Conservation (phyloP, 2,329 filamentous ascomycete genomes). For the Pestalotiopsis sp. region DNA sequence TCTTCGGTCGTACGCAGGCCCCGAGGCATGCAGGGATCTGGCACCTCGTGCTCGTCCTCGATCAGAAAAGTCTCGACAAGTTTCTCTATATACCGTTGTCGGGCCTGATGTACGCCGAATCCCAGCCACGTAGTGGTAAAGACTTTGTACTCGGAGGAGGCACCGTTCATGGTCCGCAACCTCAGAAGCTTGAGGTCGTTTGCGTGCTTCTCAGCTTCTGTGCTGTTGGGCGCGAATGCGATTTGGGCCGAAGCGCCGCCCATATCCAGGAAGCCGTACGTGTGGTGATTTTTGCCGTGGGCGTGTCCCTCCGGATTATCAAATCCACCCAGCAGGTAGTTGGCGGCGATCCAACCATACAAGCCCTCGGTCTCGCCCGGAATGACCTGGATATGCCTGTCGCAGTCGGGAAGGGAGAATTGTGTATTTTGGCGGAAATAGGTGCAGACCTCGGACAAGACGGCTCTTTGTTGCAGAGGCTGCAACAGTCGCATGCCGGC, state of each 20-base stretch:
- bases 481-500: slow-evolving; percentile 91
- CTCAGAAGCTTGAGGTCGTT: slow-evolving; percentile 87
- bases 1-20: slow-evolving; percentile 74
- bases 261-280: slow-evolving; percentile 98
- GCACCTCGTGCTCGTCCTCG: slow-evolving; percentile 65
- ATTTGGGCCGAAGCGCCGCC: slow-evolving; percentile 97
- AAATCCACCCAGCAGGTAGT: slow-evolving; percentile 92
- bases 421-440: slow-evolving; percentile 77
- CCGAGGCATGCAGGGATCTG: slow-evolving; percentile 87
- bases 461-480: slow-evolving; percentile 68
- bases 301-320: slow-evolving; percentile 73
- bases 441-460: slow-evolving; percentile 79
- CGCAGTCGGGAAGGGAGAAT: slow-evolving; percentile 90
- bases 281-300: slow-evolving; percentile 87
- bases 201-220: slow-evolving; percentile 86
- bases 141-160: slow-evolving; percentile 78
- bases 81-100: slow-evolving; percentile 78
- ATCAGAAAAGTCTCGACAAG: slow-evolving; percentile 70
- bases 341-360: slow-evolving; percentile 97
- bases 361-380: slow-evolving; percentile 93
- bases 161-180: slow-evolving; percentile 80
- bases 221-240: slow-evolving; percentile 92
- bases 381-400: slow-evolving; percentile 89
- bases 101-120: slow-evolving; percentile 94
- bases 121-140: slow-evolving; percentile 97